These are phyloP conservation scores for Hortaea werneckii DNA, from an alignment of 2,329 filamentous ascomycete species.

Conservation along the genomic window DNA sequence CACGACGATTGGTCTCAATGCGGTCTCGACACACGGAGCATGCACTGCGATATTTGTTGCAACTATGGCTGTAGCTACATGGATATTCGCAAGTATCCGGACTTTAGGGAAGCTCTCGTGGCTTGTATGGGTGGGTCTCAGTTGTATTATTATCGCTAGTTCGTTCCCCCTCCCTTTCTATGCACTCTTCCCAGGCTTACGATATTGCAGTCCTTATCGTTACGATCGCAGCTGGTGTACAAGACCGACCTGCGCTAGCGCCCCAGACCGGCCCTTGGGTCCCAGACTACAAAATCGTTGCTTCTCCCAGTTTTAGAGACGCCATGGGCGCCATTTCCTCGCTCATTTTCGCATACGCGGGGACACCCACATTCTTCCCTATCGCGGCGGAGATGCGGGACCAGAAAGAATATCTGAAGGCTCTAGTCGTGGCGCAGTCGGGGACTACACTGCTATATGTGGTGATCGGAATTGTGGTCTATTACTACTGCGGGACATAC, in stretches of 20 bases:
- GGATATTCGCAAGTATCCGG: slow-evolving; percentile 22
- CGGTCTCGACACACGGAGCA: not conserved
- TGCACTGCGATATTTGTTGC: slow-evolving; percentile 32
- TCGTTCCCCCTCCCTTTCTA: too few relatives aligned
- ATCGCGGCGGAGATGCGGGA: slow-evolving; percentile 56
- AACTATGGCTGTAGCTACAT: slow-evolving; percentile 30
- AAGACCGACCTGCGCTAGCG: not conserved
- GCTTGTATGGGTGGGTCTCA: slow-evolving; percentile 28
- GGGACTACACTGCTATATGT: slow-evolving; percentile 53
- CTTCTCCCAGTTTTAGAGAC: slow-evolving; percentile 26
- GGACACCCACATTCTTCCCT: slow-evolving; percentile 56
- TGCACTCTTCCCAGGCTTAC: too few relatives aligned
- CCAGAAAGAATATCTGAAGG: slow-evolving; percentile 51
- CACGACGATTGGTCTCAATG: not conserved
- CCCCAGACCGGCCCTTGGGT: not conserved
- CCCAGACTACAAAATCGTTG: not conserved
- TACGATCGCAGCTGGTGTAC: not conserved
- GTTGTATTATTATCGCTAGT: too few relatives aligned
- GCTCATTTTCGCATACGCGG: slow-evolving; percentile 57
- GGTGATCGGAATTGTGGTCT: slow-evolving; percentile 55
- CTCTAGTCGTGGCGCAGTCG: slow-evolving; percentile 51
- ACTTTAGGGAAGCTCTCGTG: slow-evolving; percentile 23
- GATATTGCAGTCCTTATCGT: too few relatives aligned
- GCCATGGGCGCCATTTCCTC: slow-evolving; percentile 54
- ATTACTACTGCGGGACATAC: slow-evolving; percentile 51